phyloP scores from a whole-genome alignment of 148 eudicot genomes.

The Rhododendron ferrugineum region DNA sequence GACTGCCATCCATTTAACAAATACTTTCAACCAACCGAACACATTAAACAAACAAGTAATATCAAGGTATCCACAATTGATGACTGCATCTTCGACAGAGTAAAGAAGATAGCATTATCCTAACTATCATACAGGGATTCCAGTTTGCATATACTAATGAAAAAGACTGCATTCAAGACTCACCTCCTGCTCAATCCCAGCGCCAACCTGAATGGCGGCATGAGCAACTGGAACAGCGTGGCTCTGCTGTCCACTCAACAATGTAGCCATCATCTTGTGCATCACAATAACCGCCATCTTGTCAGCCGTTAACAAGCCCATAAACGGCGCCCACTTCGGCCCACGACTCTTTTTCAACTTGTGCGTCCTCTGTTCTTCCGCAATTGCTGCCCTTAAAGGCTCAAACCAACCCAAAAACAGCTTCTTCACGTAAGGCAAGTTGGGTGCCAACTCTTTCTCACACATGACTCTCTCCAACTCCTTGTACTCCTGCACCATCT shows the following conservation, averaged over 20 bases:
- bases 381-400: conserved; percentile 75
- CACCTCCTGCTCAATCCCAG: conserved; percentile 84
- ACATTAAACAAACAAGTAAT: not conserved
- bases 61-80: not conserved
- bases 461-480: conserved; percentile 77
- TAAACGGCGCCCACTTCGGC: conserved; percentile 42
- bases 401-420: conserved; percentile 86
- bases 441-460: conserved; percentile 78
- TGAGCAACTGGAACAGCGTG: conserved; percentile 61
- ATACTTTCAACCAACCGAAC: not conserved
- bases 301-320: conserved; percentile 75
- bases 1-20: not conserved
- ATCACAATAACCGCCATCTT: conserved; percentile 90
- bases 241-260: conserved; percentile 56
- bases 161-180: not conserved
- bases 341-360: conserved; percentile 35
- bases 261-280: conserved; percentile 81
- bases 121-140: not conserved
- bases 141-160: not conserved
- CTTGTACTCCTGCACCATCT: conserved; percentile 73
- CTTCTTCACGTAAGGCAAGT: conserved; percentile 79
- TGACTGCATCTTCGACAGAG: not conserved
- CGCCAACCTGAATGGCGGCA: conserved; percentile 77
- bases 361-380: conserved; percentile 55
- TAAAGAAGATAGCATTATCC: not conserved